Evolutionary conservation across 2,329 filamentous ascomycete genomes (phyloP), one percentile per base, ranked within the genome.

Genomic region (Cercospora nicotianae): DNA sequence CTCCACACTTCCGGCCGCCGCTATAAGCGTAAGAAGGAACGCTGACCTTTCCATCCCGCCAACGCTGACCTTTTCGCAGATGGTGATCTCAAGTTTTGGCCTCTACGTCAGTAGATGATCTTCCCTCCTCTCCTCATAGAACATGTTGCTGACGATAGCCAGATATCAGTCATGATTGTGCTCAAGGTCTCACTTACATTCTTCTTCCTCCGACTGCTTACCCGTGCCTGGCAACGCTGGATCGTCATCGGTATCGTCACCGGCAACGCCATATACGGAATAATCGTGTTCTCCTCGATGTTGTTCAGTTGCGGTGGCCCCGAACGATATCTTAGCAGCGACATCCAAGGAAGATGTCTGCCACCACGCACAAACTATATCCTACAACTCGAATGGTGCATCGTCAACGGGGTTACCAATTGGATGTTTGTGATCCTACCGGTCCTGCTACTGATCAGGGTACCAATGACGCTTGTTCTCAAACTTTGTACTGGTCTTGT

Each of bases 101-200:
- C 75, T 80, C 2, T 82, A 83, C 67, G 61, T 63, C 13, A 10
- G 62, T 57, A 6, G 8, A 23, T 7, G 3, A 28, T 31, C 5
- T 51, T 6, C 18, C 20, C 18, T 12, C 8, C 20, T 5, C 26
- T 28, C 26, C 39, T 23, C 16, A 3, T 20, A 36, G 23, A 26
- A 20, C 5, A 26, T 16, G 12, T 23, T 23, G 31, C 60, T 63
- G 48, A 63, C 31, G 10, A 9, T 39, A 28, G 10, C 20, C 48
- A 63, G 61, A 69, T 81, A 42, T 65, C 78, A n/a, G 77, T 80
- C 0, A 79, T 81, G 68, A 78, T 81, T 67, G 70, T 78, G 16
- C 71, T 83, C 67, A 84, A 84, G 69, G 77, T 83, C 23, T 82
- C 82, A 1, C 72, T 84, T 5, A 80, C 77, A 7, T 71, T 83